These are phyloP conservation scores for Calophaca sinica DNA, from an alignment of 306 rosid genomes.

Conservation along the genomic window DNA sequence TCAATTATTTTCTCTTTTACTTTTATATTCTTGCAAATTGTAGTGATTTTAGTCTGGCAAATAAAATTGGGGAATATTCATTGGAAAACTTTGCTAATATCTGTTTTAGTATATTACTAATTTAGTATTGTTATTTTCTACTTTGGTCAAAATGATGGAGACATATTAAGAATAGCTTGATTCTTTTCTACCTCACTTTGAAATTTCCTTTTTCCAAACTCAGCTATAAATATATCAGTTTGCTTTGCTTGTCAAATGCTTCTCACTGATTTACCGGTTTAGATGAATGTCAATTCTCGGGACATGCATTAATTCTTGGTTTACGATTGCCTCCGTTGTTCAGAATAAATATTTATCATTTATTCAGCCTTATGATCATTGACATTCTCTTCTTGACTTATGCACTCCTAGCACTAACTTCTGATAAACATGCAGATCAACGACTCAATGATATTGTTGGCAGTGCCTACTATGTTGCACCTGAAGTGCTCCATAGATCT, in stretches of 20 bases:
- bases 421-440: conserved; percentile 64
- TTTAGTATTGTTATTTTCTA: conserved; percentile 9
- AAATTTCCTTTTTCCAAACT: conserved; percentile 3
- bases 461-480: conserved; percentile 94
- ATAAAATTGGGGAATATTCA: neutral
- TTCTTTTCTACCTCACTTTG: conserved; percentile 22
- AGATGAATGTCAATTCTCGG: neutral
- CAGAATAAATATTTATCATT: neutral
- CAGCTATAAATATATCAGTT: neutral
- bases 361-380: conserved; percentile 18
- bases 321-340: conserved; percentile 26
- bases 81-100: conserved; percentile 8
- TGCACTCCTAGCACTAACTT: conserved; percentile 46
- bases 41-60: neutral
- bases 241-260: conserved; percentile 20
- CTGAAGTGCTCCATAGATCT: conserved; percentile 93
- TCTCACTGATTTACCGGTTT: neutral
- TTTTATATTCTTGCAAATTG: too few relatives aligned
- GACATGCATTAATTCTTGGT: conserved; percentile 15
- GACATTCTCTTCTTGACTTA: conserved; percentile 18
- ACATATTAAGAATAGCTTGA: neutral
- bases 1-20: neutral
- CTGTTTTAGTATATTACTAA: neutral
- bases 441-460: conserved; percentile 93
- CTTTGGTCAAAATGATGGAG: neutral